A percentile compares a stretch with the other conserved stretches of the same genome.
Conservation (phyloP, 306 rosid genomes). For the Cucumis cinereus region DNA sequence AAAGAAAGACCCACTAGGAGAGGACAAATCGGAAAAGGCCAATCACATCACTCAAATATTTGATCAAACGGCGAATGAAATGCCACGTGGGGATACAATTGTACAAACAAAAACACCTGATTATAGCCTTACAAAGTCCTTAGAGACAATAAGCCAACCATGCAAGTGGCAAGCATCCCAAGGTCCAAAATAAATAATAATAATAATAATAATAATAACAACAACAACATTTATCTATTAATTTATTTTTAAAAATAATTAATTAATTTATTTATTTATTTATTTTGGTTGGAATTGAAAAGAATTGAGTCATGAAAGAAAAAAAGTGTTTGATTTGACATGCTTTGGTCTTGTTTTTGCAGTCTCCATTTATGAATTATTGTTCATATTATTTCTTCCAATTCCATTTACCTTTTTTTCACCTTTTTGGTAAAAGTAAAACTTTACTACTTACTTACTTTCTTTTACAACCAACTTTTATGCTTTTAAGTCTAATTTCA, state of each 20-base stretch:
- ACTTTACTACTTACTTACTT: neutral
- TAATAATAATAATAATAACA: too few relatives aligned
- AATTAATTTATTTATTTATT: too few relatives aligned
- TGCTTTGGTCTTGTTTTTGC: neutral
- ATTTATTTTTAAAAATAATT: too few relatives aligned
- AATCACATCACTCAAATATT: neutral
- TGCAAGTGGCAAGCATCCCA: neutral
- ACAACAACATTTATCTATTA: too few relatives aligned
- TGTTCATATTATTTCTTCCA: constrained; percentile 3
- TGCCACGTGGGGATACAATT: neutral
- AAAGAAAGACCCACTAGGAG: neutral
- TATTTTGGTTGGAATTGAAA: neutral
- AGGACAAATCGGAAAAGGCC: neutral
- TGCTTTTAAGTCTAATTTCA: neutral
- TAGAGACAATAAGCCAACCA: neutral
- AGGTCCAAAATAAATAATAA: neutral
- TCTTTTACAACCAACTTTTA: neutral
- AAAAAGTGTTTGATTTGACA: constrained; percentile 23
- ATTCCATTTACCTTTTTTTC: neutral
- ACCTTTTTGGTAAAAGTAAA: constrained; percentile 1
- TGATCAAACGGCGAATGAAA: neutral
- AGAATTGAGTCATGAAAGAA: neutral
- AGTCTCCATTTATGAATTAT: neutral
- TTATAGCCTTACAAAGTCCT: neutral
- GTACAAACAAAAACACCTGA: neutral